These are phyloP conservation scores for Trichoderma simmonsii DNA, from an alignment of 2,329 filamentous ascomycete genomes.

Conservation along the genomic window DNA sequence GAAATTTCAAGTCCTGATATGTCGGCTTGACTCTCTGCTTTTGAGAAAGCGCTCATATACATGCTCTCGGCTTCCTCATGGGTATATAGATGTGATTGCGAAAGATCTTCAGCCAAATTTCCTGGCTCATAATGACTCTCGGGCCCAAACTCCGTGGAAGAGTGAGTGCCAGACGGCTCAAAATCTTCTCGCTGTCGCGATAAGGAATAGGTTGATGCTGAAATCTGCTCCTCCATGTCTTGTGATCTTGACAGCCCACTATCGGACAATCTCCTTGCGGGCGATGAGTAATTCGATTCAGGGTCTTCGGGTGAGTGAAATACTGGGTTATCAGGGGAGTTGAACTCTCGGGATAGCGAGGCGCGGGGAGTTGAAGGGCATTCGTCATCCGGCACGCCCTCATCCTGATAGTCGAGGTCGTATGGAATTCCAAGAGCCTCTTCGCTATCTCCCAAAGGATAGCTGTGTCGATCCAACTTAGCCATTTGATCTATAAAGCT, in stretches of 20 bases:
- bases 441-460: conserved; percentile 48
- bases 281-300: conserved; percentile 21
- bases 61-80: conserved; percentile 82
- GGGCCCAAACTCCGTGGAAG: not conserved
- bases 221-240: not conserved
- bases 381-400: conserved; percentile 32
- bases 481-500: conserved; percentile 27
- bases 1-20: conserved; percentile 1
- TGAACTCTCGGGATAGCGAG: conserved; percentile 42
- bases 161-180: not conserved
- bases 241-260: not conserved
- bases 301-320: conserved; percentile 29
- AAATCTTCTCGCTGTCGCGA: not conserved
- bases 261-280: not conserved
- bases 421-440: conserved; percentile 57
- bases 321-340: conserved; percentile 27
- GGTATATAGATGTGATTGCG: conserved; percentile 67
- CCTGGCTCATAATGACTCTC: not conserved
- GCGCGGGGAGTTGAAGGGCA: conserved; percentile 53
- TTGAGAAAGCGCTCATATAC: conserved; percentile 74
- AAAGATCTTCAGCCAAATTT: conserved; percentile 46
- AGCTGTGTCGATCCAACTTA: conserved; percentile 24
- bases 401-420: conserved; percentile 41
- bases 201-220: not conserved
- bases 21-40: conserved; percentile 34